A percentile compares a stretch with the other conserved stretches of the same genome.
Evolutionary conservation across 2,329 filamentous ascomycete species (phyloP).

Genomic region (Fusarium paranaense): DNA sequence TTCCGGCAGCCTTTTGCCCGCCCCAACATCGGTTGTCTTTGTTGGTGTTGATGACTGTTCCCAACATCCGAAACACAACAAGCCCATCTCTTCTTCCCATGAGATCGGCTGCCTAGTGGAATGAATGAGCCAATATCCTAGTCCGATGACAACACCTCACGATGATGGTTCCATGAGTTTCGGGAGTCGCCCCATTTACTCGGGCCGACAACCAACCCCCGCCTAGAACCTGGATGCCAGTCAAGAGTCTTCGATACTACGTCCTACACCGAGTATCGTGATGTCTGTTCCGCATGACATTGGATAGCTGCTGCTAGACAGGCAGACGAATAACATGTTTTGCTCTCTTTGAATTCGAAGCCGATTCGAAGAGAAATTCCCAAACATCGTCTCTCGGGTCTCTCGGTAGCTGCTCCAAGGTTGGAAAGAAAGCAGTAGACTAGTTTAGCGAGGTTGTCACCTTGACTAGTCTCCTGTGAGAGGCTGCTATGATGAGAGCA

Average conservation of each 20-base stretch:
- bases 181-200: conserved; percentile 3
- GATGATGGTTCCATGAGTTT: background rate
- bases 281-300: background rate
- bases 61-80: background rate
- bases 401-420: background rate
- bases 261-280: background rate
- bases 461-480: background rate
- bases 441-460: background rate
- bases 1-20: background rate
- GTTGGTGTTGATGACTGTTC: background rate
- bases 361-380: background rate
- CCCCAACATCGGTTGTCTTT: background rate
- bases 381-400: background rate
- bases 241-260: background rate
- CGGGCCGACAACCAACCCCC: conserved; percentile 5
- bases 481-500: background rate
- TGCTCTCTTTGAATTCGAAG: background rate
- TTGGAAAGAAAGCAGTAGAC: background rate
- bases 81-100: background rate
- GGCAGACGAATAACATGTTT: background rate
- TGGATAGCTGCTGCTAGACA: background rate
- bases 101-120: background rate
- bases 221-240: background rate
- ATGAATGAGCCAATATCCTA: background rate
- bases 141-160: background rate